Base-by-base conservation (phyloP, 306 rosid species). In the Pueraria montana region DNA sequence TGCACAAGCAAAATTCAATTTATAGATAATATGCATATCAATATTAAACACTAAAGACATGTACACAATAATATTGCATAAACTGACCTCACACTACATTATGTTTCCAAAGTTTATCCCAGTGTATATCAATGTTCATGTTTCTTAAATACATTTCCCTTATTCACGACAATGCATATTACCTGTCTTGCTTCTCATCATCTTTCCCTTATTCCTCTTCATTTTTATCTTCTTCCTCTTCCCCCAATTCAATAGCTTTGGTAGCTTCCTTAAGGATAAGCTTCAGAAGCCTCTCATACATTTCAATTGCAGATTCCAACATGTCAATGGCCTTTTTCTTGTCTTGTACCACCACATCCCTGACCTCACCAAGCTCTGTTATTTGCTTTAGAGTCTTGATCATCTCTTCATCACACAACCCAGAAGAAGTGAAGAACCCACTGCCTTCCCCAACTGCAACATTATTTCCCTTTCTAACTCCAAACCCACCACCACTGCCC, bases 231-330 rank as follows among this genome's bases (percentile, higher is more conserved):
- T 63, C 69, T 2, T 56, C 49, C 49, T 69, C 73, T 6, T 58
- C 45, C 5, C 2, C 58, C 49, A 26, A 65, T 55, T 73, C 74
- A 24, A 34, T 59, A 2, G 76, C 85, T 83, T 55, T 77, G 59
- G 78, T 72, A 76, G 90, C 93, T 78, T 94, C 96, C 84, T 82
- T 83, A 23, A 88, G 91, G 26, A 94, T 90, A 77, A 92, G 93
- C 74, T 82, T 90, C 86, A 94, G 85, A 38, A 92, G 87, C 84
- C 85, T 89, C 86, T 90, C 91, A 16, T 90, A 92, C 85, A 86
- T 65, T 36, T 76, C 83, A 76, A 94, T 92, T 4, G 92, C 86
- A 68, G 94, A 88, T 82, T 91, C 97, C 32, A 94, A 81, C 91
- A 87, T 62, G 2, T 84, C 89, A 77, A 94, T 91, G 40, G 92